Evolutionary conservation across 163 green algal species (phyloP), one percentile per base, ranked within the genome.

Genomic region (Picocystis sp.): DNA sequence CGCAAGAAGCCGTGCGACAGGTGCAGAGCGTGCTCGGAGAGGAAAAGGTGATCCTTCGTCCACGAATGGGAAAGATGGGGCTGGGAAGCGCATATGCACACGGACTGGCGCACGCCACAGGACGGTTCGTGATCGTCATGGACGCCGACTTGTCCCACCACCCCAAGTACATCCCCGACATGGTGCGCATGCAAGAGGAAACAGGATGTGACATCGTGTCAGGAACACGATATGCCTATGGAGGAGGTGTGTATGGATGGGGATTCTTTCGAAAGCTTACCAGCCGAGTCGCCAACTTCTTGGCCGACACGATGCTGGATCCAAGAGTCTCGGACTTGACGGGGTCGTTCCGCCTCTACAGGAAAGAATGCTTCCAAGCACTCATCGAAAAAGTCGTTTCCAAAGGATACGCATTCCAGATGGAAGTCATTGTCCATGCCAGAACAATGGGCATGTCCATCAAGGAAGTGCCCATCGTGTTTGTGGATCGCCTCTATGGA

Each of bases 131-230:
- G 1, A 71, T 97, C 43, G 70, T 97, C 24, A 96, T 98, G 87
- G 89, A 98, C 44, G 89, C 89, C 3, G 89, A 98, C 61, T 64
- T 98, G 19, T 92, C 77, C 2, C 89, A 98, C 71, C 84, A 94
- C 35, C 54, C 54, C 12, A 87, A 81, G 62, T 83, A 88, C 62
- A 79, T 90, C n/a, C 74, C 67, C n/a, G 63, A 64, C 0, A 83
- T 86, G 57, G 75, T 53, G 25, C 50, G 25, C 42, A 78, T 74
- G 56, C 85, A 94, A 66, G 38, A 61, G 35, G 52, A 73, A 34
- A 84, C 62, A 1, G 67, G 64, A 13, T 72, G 65, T 17, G 86
- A 95, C 71, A 76, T 95, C 19, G 88, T 96, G 12, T 84, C 72
- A 0, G 88, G 89, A 12, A 95, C 83, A 6, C 72, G 89, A 1